phyloP scores from a whole-genome alignment of 345 rosid genomes.

The Excoecaria cochinchinensis region DNA sequence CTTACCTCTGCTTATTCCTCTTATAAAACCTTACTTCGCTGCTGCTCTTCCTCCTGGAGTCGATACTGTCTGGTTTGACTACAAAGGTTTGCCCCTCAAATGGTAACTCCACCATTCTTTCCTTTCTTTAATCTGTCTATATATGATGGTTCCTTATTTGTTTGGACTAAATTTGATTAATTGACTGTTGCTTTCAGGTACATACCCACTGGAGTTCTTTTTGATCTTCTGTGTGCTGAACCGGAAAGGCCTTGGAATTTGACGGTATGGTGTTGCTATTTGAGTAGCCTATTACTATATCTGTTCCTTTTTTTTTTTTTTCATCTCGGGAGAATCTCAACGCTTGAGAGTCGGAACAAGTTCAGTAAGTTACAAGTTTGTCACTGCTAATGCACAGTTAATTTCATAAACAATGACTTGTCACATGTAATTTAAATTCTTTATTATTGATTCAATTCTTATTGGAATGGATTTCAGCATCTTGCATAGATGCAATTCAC shows the following conservation, averaged over 20 bases:
- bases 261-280: slow-evolving; percentile 44
- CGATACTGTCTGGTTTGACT: slow-evolving; percentile 90
- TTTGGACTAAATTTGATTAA: not conserved
- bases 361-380: no score
- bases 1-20: slow-evolving; percentile 64
- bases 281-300: no score
- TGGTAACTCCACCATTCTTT: slow-evolving; percentile 41
- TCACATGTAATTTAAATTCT: no score
- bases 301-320: no score
- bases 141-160: not conserved
- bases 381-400: no score
- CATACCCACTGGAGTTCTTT: slow-evolving; percentile 89
- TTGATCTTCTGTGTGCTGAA: slow-evolving; percentile 81
- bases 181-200: slow-evolving; percentile 43
- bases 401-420: no score
- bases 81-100: slow-evolving; percentile 83
- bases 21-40: slow-evolving; percentile 73
- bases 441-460: no score
- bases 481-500: no score
- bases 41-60: slow-evolving; percentile 81
- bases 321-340: no score
- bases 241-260: slow-evolving; percentile 96
- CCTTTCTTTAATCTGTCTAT: not conserved
- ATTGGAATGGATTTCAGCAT: no score
- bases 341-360: no score